A percentile compares a stretch with the other conserved stretches of the same genome.
These are phyloP conservation scores for Thraustochytrium striatum DNA, from an alignment of 352 stramenopile species.

Conservation along the genomic window DNA sequence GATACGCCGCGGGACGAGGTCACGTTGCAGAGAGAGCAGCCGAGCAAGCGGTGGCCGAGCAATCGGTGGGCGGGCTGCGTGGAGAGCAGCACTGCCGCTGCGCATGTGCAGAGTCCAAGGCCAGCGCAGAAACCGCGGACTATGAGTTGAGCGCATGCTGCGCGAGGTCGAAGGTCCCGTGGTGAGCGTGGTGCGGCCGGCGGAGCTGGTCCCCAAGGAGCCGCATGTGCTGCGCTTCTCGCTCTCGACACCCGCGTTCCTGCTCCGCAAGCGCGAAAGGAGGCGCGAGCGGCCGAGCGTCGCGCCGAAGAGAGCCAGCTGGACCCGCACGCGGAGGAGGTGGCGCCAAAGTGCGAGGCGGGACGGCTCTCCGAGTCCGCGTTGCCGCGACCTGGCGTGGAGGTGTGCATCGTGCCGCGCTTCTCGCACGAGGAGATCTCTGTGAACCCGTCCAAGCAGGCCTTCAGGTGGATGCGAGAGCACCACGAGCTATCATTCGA, in stretches of 20 bases:
- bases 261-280: background rate
- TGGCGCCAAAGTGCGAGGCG: background rate
- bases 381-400: background rate
- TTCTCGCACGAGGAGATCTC: background rate
- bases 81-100: background rate
- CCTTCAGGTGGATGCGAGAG: slow-evolving; percentile 1
- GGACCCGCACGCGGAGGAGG: background rate
- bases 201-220: background rate
- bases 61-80: background rate
- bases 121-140: background rate
- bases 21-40: background rate
- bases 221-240: background rate
- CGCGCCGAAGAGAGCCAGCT: background rate
- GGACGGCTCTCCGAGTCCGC: background rate
- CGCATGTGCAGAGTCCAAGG: background rate
- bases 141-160: background rate
- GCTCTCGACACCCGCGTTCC: background rate
- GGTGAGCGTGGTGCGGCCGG: too few relatives aligned
- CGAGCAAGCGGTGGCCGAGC: background rate
- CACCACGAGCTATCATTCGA: slow-evolving; percentile 17
- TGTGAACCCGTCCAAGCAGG: background rate
- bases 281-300: background rate
- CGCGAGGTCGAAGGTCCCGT: background rate
- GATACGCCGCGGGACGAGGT: background rate
- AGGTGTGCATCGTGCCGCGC: background rate